Evolutionary conservation across 1,284 basidiomycete species (phyloP), one percentile per base, ranked within the genome.

Genomic region (Acaromyces ingoldii): DNA sequence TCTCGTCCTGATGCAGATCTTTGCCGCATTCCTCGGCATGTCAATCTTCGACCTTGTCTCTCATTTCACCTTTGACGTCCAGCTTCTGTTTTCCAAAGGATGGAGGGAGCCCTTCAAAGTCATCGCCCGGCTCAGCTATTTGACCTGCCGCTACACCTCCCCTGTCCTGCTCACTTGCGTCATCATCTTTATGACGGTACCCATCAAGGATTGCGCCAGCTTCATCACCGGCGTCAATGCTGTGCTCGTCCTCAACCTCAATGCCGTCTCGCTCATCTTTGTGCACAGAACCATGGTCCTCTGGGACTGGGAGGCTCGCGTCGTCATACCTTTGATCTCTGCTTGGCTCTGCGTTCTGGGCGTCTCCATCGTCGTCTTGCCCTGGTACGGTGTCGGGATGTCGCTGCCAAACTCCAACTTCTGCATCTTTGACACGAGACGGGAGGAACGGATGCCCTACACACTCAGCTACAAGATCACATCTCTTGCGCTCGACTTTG

Each of bases 281-380:
- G 40, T 63, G 4, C 57, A 59, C 37, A 10, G 61, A 13, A 60
- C 58, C 7, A 53, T 63, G 58, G 57, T 55, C 2, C 48, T 63
- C 9, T 63, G 58, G 29, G 13, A 29, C 3, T 63, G 58, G 55
- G 52, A 57, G 25, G 29, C 31, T 5, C 55, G 42, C 4, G 48
- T 63, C 17, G 54, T 51, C 6, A 22, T 46, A 2, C 61, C 61
- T 11, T 39, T 63, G 9, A 30, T 53, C 3, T 1, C 53, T 0
- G 22, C 37, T 15, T 63, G 58, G 26, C 29, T 17, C 25, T 22
- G 60, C 11, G 52, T 55, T 1, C n/a, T 63, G 1, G 55, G 38
- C 6, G 26, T 46, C 15, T 42, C 53, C 0, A 34, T 36, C 3
- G 39, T 60, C 11, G 55, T 48, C 30, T 34, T 55, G 21, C 61